phyloP scores from a whole-genome alignment of 2,329 filamentous ascomycete genomes.

The Aspergillus sp. region DNA sequence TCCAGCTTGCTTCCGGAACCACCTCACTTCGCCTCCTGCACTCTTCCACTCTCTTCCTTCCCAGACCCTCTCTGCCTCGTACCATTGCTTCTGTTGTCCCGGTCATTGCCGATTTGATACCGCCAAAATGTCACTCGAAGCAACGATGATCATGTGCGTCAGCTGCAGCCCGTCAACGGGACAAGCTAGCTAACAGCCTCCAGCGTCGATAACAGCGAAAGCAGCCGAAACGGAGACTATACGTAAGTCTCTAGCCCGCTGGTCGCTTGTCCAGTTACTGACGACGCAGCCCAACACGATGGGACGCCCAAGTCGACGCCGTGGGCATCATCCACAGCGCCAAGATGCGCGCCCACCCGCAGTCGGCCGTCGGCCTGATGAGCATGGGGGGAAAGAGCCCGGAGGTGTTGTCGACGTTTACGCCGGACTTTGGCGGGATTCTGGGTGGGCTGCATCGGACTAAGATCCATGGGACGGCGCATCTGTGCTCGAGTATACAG shows the following conservation, averaged over 20 bases:
- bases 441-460: slow-evolving; percentile 85
- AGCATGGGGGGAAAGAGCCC: slow-evolving; percentile 98
- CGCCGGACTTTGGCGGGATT: slow-evolving; percentile 91
- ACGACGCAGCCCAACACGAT: slow-evolving; percentile 69
- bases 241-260: slow-evolving; percentile 37
- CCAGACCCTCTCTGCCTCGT: neutral
- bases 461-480: slow-evolving; percentile 81
- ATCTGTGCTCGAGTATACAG: slow-evolving; percentile 89
- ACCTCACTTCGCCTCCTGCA: slow-evolving; percentile 2
- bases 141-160: slow-evolving; percentile 82
- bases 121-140: slow-evolving; percentile 90
- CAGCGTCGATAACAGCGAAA: slow-evolving; percentile 96
- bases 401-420: slow-evolving; percentile 91
- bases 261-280: slow-evolving; percentile 7
- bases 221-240: slow-evolving; percentile 91
- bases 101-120: slow-evolving; percentile 10
- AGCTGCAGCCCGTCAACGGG: slow-evolving; percentile 1
- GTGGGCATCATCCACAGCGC: slow-evolving; percentile 92
- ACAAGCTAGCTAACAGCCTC: slow-evolving; percentile 15
- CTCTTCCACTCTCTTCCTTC: slow-evolving; percentile 4
- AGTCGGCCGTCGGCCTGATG: slow-evolving; percentile 96
- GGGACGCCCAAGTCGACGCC: slow-evolving; percentile 91
- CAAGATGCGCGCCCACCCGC: slow-evolving; percentile 89
- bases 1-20: neutral
- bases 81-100: neutral